Base-by-base conservation (phyloP, 1,284 basidiomycete genomes). In the Cryptococcus neoformans region DNA sequence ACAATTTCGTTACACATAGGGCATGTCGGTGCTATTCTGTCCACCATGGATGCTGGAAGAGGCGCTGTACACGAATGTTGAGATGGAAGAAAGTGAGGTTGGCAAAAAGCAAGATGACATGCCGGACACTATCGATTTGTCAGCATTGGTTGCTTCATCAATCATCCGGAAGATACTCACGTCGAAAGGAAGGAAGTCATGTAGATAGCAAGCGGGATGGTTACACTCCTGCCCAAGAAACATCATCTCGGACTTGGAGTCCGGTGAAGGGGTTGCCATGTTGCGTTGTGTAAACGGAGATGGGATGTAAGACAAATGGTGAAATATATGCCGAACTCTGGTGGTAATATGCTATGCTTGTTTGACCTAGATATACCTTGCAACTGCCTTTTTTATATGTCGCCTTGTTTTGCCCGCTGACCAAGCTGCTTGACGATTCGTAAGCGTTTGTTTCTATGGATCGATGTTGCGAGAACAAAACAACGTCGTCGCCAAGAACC, bases 141-240 rank as follows among this genome's bases (percentile, higher is more conserved):
- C 48, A 57, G 44, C 39, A 45, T 34, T 16, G 28, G 49, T 17
- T 17, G 28, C 21, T 21, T 5, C 28, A 46, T 34, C 28, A 9
- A 14, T 14, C 10, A 37, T 14, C 16, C 35, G 35, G 40, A 47
- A n/a, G 16, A 21, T 9, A 62, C 73, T 69, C 59, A 77, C 75
- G 54, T 62, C 57, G 62, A 78, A 75, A 3, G 77, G 77, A 2
- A 78, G 65, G 50, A 78, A 78, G 58, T 78, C 77, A 56, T 76
- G 61, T 28, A 78, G 63, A 53, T 76, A 69, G 60, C 77, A 78
- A 40, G 68, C 66, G 14, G 64, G 57, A 55, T 78, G 77, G 51
- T 72, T 58, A 54, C 77, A 78, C 49, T 69, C 67, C 52, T 67
- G 66, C 21, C 77, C 77, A 12, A 78, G 64, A 58, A 77, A 78